Evolutionary conservation across 768 basidiomycete species (phyloP).

Genomic region (Dioszegia crocea): DNA sequence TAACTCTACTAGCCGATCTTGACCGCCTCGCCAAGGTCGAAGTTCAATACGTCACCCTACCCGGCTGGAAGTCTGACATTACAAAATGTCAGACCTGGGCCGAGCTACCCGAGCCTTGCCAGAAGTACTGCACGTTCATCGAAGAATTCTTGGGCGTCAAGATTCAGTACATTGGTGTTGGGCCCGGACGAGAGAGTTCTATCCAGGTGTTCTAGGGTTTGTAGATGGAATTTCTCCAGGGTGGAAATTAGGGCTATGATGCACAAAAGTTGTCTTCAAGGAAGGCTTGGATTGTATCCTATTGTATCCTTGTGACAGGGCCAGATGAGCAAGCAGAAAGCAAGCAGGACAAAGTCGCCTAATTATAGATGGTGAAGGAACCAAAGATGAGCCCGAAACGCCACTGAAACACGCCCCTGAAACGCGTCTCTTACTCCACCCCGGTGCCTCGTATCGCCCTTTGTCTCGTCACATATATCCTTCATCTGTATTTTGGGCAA

Average conservation of each 20-base stretch:
- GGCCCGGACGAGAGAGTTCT: slow-evolving; percentile 65
- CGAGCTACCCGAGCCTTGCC: slow-evolving; percentile 76
- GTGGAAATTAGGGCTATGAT: too few relatives aligned
- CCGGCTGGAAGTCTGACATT: slow-evolving; percentile 86
- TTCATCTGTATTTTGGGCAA: too few relatives aligned
- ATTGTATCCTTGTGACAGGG: too few relatives aligned
- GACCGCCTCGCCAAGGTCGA: slow-evolving; percentile 72
- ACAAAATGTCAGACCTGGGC: slow-evolving; percentile 61
- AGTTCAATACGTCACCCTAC: slow-evolving; percentile 80
- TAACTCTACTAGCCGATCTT: slow-evolving; percentile 64
- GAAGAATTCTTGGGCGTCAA: slow-evolving; percentile 68
- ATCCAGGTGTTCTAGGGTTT: slow-evolving; percentile 15
- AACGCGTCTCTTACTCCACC: too few relatives aligned
- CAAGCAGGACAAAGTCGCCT: not conserved
- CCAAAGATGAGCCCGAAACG: not conserved
- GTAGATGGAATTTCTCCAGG: too few relatives aligned
- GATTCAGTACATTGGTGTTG: slow-evolving; percentile 89
- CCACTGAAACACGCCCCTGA: slow-evolving; percentile 4
- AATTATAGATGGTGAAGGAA: not conserved
- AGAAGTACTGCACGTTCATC: slow-evolving; percentile 79
- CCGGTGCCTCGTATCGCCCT: not conserved
- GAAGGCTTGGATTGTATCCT: too few relatives aligned
- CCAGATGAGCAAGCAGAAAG: too few relatives aligned
- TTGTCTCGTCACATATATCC: not conserved
- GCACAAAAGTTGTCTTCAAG: too few relatives aligned